phyloP scores from a whole-genome alignment of 75 land plant genomes.

The Pinus taeda region DNA sequence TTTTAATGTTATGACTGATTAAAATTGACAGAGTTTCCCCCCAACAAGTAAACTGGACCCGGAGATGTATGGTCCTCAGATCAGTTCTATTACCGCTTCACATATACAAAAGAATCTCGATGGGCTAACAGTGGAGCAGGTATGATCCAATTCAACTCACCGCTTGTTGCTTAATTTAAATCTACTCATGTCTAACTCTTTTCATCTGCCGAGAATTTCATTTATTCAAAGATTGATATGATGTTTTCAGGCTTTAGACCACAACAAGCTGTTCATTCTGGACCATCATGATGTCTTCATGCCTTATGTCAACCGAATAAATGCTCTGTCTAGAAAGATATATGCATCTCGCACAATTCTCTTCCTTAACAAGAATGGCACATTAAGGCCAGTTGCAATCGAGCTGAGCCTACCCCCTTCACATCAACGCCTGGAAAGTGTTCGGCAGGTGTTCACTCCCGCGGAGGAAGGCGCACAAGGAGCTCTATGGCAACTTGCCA shows the following conservation, averaged over 20 bases:
- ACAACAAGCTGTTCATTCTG: slow-evolving; percentile 58
- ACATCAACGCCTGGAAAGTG: not conserved
- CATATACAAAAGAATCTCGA: slow-evolving; percentile 14
- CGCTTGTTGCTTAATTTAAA: too few species aligned
- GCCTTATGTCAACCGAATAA: slow-evolving; percentile 50
- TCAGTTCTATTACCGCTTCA: slow-evolving; percentile 12
- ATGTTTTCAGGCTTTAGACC: slow-evolving; percentile 41
- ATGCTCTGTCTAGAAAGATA: slow-evolving; percentile 14
- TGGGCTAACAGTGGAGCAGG: slow-evolving; percentile 19
- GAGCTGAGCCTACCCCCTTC: slow-evolving; percentile 32
- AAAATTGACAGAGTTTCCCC: slow-evolving; percentile 16
- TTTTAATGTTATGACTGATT: not conserved
- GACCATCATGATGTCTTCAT: slow-evolving; percentile 68
- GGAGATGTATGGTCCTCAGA: slow-evolving; percentile 18
- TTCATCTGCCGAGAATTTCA: too few species aligned
- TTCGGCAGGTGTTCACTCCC: slow-evolving; percentile 22
- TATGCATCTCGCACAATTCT: slow-evolving; percentile 41
- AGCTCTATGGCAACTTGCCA: slow-evolving; percentile 69
- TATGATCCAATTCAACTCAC: not conserved
- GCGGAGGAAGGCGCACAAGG: slow-evolving; percentile 34
- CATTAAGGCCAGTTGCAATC: slow-evolving; percentile 32
- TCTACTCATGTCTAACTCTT: too few species aligned
- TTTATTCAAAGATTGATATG: too few species aligned
- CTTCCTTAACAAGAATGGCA: slow-evolving; percentile 21
- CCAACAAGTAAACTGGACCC: slow-evolving; percentile 19